phyloP scores from a whole-genome alignment of 2,329 filamentous ascomycete genomes.

The Neophaeococcomyces aloes region DNA sequence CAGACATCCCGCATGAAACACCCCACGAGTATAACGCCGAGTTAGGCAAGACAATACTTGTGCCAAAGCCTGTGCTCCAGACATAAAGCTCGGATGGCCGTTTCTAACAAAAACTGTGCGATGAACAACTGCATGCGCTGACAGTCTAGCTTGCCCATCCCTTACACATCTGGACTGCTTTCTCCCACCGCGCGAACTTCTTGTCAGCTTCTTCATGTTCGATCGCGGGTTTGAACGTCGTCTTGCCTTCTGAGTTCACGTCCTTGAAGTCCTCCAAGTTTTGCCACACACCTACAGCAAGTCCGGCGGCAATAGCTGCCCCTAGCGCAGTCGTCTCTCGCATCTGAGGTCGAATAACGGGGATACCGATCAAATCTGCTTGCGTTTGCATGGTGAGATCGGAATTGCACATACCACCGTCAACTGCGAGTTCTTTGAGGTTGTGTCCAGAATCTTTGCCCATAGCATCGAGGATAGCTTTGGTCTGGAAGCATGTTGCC shows the following conservation, averaged over 20 bases:
- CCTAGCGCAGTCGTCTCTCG: slow-evolving; percentile 82
- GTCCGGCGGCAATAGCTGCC: slow-evolving; percentile 79
- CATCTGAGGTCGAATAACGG: slow-evolving; percentile 75
- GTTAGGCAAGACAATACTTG: no score
- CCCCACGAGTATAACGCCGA: no score
- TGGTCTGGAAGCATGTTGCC: slow-evolving; percentile 85
- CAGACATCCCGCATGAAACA: no score
- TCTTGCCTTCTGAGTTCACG: slow-evolving; percentile 60
- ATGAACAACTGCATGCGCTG: background rate
- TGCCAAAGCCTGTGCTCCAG: no score
- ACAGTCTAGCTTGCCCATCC: slow-evolving; percentile 46
- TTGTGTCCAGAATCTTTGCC: slow-evolving; percentile 70
- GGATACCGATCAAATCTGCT: slow-evolving; percentile 74
- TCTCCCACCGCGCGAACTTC: slow-evolving; percentile 62
- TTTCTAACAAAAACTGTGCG: no score
- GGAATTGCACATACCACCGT: slow-evolving; percentile 82
- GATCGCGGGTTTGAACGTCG: slow-evolving; percentile 59
- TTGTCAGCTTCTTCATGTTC: slow-evolving; percentile 46
- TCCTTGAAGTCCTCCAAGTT: slow-evolving; percentile 61
- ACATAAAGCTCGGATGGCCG: no score
- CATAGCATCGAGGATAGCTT: slow-evolving; percentile 86
- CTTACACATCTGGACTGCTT: slow-evolving; percentile 67
- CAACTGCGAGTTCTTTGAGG: slow-evolving; percentile 66
- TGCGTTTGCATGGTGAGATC: slow-evolving; percentile 83
- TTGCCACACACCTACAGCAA: slow-evolving; percentile 70